Base-by-base conservation (phyloP, 495 filamentous ascomycete genomes). In the Aspergillus baeticus region DNA sequence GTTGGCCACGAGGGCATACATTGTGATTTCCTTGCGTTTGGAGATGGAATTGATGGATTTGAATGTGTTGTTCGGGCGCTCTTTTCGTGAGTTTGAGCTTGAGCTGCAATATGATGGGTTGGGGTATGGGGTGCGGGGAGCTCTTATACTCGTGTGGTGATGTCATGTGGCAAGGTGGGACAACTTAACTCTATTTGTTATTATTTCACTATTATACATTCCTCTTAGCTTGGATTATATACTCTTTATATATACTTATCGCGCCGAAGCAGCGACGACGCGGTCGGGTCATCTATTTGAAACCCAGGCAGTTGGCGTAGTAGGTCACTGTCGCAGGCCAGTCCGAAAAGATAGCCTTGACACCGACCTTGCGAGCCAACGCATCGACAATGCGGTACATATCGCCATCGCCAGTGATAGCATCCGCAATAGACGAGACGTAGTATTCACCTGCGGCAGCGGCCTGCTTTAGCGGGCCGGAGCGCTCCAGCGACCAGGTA, bases 401-500 rank as follows among this genome's bases (percentile, higher is more conserved):
- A 37, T 86, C 79, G 5, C 83, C 82, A 56, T 86, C 83, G 42
- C 77, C 79, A 26, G 76, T 78, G 36, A 81, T 79, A 10, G 71
- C 76, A 37, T 70, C 66, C 0, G 67, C 69, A 20, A 86, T 69
- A n/a, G 71, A 73, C 42, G 62, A 61, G 45, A 81, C 81, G 63
- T 84, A 87, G 59, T 83, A 86, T n/a, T 72, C 79, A 7, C 62
- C 63, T 2, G 61, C 59, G 0, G 59, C 63, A 1, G 67, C 69
- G 6, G 72, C 79, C 45, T 77, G 68, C 14, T 72, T 73, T 48
- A 86, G 61, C 52, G 77, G 80, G 0, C 78, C 81, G 1, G 78
- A 82, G 3, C 84, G 71, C 66, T 87, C 84, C 36, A 86, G 70
- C n/a, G 75, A 82, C 84, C 83, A 87, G 6, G 79, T 79, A 14